Percentiles rank a stretch among this genome's conserved stretches.
Conservation (phyloP, 1,284 basidiomycete species). For the Kalmanozyma brasiliensis region DNA sequence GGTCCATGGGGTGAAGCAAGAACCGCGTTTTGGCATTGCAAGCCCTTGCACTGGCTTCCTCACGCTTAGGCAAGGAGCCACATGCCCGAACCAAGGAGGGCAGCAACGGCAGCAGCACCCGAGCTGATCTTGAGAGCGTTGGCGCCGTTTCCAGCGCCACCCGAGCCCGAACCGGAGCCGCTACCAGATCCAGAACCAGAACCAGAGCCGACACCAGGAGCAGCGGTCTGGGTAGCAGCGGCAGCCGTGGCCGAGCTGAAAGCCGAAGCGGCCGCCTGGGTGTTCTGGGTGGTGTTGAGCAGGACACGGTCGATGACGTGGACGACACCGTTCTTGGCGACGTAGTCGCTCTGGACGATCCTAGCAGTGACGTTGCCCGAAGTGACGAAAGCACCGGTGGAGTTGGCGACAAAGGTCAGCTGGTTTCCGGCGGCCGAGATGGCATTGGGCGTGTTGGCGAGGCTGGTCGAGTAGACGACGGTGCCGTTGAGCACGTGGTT, state of each 20-base stretch:
- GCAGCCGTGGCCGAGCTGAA: constrained; percentile 43
- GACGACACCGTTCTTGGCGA: constrained; percentile 78
- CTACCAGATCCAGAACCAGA: constrained; percentile 9
- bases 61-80: constrained; percentile 45
- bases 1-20: too few relatives aligned
- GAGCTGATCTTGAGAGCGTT: constrained; percentile 16
- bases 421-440: constrained; percentile 75
- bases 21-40: too few relatives aligned
- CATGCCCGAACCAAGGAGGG: constrained; percentile 32
- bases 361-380: constrained; percentile 73
- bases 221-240: constrained; percentile 24
- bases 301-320: constrained; percentile 77
- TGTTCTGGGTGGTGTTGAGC: constrained; percentile 72
- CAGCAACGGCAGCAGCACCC: constrained; percentile 34
- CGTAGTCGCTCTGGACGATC: constrained; percentile 76
- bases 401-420: constrained; percentile 73
- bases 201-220: constrained; percentile 21
- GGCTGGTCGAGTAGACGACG: constrained; percentile 74
- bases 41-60: too few relatives aligned
- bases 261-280: constrained; percentile 73
- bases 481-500: constrained; percentile 76
- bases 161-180: constrained; percentile 7
- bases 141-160: constrained; percentile 18
- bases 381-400: constrained; percentile 75
- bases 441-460: constrained; percentile 49